A percentile compares a stretch with the other conserved stretches of the same genome.
phyloP scores from a whole-genome alignment of 2,329 filamentous ascomycete species.

The Neurospora sp. region DNA sequence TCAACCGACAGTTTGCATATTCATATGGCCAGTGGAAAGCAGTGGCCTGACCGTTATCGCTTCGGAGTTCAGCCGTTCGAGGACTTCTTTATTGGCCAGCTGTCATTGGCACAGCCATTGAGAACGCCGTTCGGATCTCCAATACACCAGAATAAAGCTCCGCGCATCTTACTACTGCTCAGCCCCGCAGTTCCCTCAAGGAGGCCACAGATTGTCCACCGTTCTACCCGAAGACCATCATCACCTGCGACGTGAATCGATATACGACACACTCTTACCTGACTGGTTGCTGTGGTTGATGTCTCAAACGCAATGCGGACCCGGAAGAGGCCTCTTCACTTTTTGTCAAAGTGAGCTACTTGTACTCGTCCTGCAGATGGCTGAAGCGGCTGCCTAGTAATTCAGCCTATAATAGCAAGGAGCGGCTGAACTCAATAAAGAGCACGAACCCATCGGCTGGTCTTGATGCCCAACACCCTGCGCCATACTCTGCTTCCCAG shows the following conservation, averaged over 20 bases:
- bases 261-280: background rate
- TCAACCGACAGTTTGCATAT: background rate
- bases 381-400: no score
- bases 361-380: background rate
- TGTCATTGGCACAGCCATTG: no score
- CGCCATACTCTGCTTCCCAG: background rate
- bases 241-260: rapidly evolving
- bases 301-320: background rate
- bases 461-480: background rate
- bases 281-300: background rate
- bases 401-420: no score
- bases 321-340: background rate
- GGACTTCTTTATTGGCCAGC: background rate
- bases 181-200: background rate
- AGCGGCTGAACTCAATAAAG: no score
- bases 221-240: background rate
- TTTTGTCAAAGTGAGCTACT: background rate
- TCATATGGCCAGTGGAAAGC: background rate
- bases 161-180: background rate
- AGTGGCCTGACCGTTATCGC: background rate
- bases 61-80: background rate
- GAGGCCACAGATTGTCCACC: background rate
- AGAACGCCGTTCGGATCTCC: no score
- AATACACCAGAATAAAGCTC: no score
- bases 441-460: background rate